phyloP scores from a whole-genome alignment of 495 filamentous ascomycete genomes.

The Aspergillus nidulans region DNA sequence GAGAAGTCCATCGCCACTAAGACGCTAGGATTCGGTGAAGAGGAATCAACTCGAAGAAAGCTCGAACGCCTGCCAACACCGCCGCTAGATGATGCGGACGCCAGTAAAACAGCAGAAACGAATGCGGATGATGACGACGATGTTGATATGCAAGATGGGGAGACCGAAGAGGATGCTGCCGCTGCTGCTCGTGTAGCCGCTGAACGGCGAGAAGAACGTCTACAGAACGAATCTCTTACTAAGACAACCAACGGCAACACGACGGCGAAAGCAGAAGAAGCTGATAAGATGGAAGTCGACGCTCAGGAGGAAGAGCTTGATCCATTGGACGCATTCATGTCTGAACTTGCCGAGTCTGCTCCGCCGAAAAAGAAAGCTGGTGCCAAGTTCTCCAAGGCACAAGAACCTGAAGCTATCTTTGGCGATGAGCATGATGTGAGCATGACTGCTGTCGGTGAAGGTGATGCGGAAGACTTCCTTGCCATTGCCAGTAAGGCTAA shows the following conservation, averaged over 20 bases:
- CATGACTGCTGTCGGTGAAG: slow-evolving; percentile 63
- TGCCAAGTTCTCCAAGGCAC: slow-evolving; percentile 43
- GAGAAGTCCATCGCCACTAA: slow-evolving; percentile 68
- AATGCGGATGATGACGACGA: slow-evolving; percentile 64
- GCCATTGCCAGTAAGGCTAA: slow-evolving; percentile 79
- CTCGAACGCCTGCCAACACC: slow-evolving; percentile 80
- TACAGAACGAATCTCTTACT: slow-evolving; percentile 47
- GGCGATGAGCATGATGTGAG: slow-evolving; percentile 76
- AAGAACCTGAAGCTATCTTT: slow-evolving; percentile 80
- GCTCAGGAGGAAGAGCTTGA: slow-evolving; percentile 62
- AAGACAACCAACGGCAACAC: not conserved
- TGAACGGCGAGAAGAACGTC: slow-evolving; percentile 66
- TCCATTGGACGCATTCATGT: slow-evolving; percentile 96
- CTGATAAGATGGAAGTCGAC: slow-evolving; percentile 36
- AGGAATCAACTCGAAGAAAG: slow-evolving; percentile 79
- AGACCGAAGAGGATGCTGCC: slow-evolving; percentile 80
- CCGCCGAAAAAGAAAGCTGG: slow-evolving; percentile 36
- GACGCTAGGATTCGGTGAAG: slow-evolving; percentile 80
- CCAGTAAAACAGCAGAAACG: slow-evolving; percentile 55
- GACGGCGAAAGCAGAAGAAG: slow-evolving; percentile 13
- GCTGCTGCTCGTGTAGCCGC: slow-evolving; percentile 78
- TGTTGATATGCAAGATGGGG: slow-evolving; percentile 68
- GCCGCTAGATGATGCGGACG: slow-evolving; percentile 56
- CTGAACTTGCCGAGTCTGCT: slow-evolving; percentile 58
- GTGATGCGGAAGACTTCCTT: slow-evolving; percentile 77